Conservation (phyloP, 1,284 basidiomycete species). For the Mycena sp. region DNA sequence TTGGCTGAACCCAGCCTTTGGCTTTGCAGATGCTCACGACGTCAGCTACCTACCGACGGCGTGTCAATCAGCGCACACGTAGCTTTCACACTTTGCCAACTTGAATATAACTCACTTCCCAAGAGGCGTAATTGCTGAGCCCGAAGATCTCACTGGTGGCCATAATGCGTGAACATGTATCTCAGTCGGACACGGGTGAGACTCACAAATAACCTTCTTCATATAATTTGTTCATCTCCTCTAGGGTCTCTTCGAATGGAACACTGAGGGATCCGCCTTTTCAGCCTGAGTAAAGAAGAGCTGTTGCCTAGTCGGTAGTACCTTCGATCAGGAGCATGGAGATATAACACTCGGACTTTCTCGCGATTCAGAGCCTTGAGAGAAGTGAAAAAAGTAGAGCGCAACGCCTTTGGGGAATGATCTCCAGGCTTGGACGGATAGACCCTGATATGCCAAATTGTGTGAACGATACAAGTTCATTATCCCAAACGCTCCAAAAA, state of each 20-base stretch:
- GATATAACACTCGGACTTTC: slow-evolving; percentile 55
- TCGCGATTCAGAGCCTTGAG: slow-evolving; percentile 46
- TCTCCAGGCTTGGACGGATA: slow-evolving; percentile 52
- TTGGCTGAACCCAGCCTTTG: slow-evolving; percentile 56
- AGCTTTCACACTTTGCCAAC: too few species aligned
- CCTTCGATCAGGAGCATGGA: slow-evolving; percentile 59
- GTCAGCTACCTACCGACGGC: slow-evolving; percentile 55
- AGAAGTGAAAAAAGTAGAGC: slow-evolving; percentile 49
- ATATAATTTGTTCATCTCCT: slow-evolving; percentile 54
- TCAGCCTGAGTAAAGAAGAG: too few species aligned
- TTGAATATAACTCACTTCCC: slow-evolving; percentile 32
- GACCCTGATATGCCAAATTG: slow-evolving; percentile 50
- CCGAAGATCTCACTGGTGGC: slow-evolving; percentile 55
- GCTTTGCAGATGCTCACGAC: slow-evolving; percentile 61
- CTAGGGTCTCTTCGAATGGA: slow-evolving; percentile 55
- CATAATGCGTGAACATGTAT: not conserved
- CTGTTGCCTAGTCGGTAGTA: not conserved
- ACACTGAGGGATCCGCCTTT: slow-evolving; percentile 36
- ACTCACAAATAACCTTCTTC: slow-evolving; percentile 56
- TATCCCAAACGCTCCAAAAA: too few species aligned
- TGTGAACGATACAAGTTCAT: too few species aligned
- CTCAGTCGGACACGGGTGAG: too few species aligned
- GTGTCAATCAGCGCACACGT: not conserved
- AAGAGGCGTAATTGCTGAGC: slow-evolving; percentile 54
- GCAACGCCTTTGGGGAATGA: slow-evolving; percentile 48